phyloP scores from a whole-genome alignment of 2,329 filamentous ascomycete species.

The Didymosphaeria variabile region DNA sequence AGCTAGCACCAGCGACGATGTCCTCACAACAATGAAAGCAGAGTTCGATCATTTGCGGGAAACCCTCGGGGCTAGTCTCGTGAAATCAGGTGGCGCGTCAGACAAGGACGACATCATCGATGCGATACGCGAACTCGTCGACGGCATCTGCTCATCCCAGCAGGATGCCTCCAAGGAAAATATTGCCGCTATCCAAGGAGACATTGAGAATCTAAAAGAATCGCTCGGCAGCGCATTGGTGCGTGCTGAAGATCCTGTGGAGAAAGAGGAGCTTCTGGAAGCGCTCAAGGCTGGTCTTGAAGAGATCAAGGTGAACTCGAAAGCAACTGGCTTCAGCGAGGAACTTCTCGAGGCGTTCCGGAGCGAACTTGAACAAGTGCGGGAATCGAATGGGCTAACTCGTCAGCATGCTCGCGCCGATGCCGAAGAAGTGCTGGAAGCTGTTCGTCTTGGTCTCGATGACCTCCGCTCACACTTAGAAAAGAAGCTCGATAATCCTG shows the following conservation, averaged over 20 bases:
- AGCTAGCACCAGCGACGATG: constrained; percentile 53
- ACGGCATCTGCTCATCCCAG: constrained; percentile 54
- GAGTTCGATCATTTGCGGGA: constrained; percentile 71
- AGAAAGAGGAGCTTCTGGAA: constrained; percentile 55
- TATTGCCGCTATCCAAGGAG: constrained; percentile 53
- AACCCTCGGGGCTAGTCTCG: constrained; percentile 62
- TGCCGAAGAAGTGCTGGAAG: constrained; percentile 60
- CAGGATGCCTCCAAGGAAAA: constrained; percentile 53
- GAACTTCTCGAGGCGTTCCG: constrained; percentile 64
- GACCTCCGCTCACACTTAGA: constrained; percentile 60
- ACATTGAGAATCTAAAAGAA: constrained; percentile 55
- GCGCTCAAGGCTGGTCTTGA: constrained; percentile 49
- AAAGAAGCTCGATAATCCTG: constrained; percentile 63
- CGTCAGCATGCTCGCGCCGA: constrained; percentile 53
- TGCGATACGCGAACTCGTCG: constrained; percentile 63
- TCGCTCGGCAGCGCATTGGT: constrained; percentile 55
- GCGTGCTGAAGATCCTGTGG: constrained; percentile 40
- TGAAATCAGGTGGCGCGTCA: constrained; percentile 55
- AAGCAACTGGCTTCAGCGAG: constrained; percentile 49
- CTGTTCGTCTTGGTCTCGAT: constrained; percentile 59
- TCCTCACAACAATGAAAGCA: constrained; percentile 61
- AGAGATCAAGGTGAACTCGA: constrained; percentile 45
- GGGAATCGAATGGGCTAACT: constrained; percentile 53
- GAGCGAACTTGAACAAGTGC: constrained; percentile 60
- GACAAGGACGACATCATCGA: constrained; percentile 76